These are phyloP conservation scores for Monascus ruber DNA, from an alignment of 2,329 filamentous ascomycete genomes.

Conservation along the genomic window DNA sequence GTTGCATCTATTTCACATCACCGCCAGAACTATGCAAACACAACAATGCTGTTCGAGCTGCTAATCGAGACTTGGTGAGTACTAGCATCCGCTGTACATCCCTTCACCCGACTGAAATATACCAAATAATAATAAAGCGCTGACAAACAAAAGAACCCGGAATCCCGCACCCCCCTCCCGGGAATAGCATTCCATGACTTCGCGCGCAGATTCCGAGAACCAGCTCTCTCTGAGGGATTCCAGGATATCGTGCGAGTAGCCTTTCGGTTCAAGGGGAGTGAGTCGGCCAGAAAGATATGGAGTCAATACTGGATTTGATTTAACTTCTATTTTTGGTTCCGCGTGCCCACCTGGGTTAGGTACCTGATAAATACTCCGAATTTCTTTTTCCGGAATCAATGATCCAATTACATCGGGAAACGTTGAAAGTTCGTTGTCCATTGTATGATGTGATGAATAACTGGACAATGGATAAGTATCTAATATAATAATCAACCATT, in stretches of 20 bases:
- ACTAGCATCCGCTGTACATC: too few species aligned
- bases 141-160: slow-evolving; percentile 51
- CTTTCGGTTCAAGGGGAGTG: slow-evolving; percentile 62
- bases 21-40: slow-evolving; percentile 61
- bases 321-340: not conserved
- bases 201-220: slow-evolving; percentile 59
- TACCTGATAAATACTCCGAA: too few species aligned
- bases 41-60: slow-evolving; percentile 72
- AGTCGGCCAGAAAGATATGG: slow-evolving; percentile 62
- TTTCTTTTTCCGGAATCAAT: too few species aligned
- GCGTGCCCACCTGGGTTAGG: not conserved
- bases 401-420: too few species aligned
- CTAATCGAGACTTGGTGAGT: slow-evolving; percentile 38
- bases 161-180: slow-evolving; percentile 62
- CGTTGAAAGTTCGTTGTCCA: too few species aligned
- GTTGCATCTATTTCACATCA: slow-evolving; percentile 77
- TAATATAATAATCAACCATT: too few species aligned
- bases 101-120: not conserved
- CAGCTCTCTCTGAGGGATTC: slow-evolving; percentile 67
- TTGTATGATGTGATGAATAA: too few species aligned
- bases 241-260: slow-evolving; percentile 63
- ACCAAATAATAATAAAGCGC: not conserved
- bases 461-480: too few species aligned
- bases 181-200: slow-evolving; percentile 72
- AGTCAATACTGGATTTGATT: slow-evolving; percentile 60